phyloP scores from a whole-genome alignment of 768 basidiomycete species.

The Tephrocybe rancida region DNA sequence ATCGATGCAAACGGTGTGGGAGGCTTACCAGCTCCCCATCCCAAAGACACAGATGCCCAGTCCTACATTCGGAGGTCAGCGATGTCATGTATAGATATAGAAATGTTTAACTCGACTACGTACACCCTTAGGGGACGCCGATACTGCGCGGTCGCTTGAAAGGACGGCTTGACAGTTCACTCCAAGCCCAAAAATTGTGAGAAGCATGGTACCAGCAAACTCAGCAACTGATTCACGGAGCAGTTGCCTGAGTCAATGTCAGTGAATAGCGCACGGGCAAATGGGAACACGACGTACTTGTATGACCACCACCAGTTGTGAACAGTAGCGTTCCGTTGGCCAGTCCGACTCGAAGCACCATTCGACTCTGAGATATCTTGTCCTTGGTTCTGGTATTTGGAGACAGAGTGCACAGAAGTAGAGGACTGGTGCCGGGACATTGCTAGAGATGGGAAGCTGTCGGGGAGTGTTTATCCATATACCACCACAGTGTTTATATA shows the following conservation, averaged over 20 bases:
- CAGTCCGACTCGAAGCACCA: no score
- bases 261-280: not conserved
- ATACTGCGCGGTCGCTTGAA: constrained; percentile 45
- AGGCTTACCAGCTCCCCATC: constrained; percentile 45
- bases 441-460: no score
- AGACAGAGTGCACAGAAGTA: not conserved
- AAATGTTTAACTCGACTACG: constrained; percentile 17
- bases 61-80: constrained; percentile 24
- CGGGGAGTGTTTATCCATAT: no score
- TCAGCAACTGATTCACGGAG: constrained; percentile 66
- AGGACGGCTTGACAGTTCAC: constrained; percentile 60
- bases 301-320: constrained; percentile 29
- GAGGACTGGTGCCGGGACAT: no score
- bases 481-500: no score
- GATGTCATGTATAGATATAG: not conserved
- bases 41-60: constrained; percentile 44
- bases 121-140: constrained; percentile 57
- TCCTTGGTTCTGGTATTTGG: not conserved
- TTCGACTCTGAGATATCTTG: not conserved
- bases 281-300: constrained; percentile 18
- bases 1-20: not conserved
- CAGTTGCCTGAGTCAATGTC: constrained; percentile 23
- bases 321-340: not conserved
- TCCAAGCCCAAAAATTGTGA: constrained; percentile 62
- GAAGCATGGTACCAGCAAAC: constrained; percentile 59